Evolutionary conservation across 257 asterid species (phyloP), one percentile per base, ranked within the genome.

Genomic region (Solanum sejunctum): DNA sequence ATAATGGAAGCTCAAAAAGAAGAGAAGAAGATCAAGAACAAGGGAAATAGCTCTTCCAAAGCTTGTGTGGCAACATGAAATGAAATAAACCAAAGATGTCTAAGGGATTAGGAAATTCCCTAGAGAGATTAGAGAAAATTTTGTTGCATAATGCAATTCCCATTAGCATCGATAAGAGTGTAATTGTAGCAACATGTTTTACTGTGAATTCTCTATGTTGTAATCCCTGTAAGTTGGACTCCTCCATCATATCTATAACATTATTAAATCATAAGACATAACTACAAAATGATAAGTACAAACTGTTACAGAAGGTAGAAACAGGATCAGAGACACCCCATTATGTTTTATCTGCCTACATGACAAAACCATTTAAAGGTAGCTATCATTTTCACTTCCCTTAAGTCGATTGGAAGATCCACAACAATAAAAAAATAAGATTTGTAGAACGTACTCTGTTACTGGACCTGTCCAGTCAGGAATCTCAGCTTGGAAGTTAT

Each of bases 391-490:
- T 69, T 64, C 52, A 49, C 81, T 67, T 51, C 69, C 56, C 55
- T 69, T 10, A 83, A 66, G 70, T 78, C 61, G 26, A 78, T 28
- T 26, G 61, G 82, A 78, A 45, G 85, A 83, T 54, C 69, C 58
- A 83, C 8, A 67, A 54, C 2, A 87, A 85, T 81, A 32, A 52
- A 82, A 67, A 66, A 84, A 71, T 64, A n/a, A 47, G 41, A 56
- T 72, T 72, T 64, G 85, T 54, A 86, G 84, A 90, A 92, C 98
- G 64, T 95, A 96, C 99, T 89, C 88, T 71, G 90, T 52, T 51
- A 82, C 56, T 67, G 98, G 95, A 84, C 93, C 93, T 80, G 87
- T 28, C 97, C 97, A 93, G 85, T 88, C 91, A 69, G 98, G 97
- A 86, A 96, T 92, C 49, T 89, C 90, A 54, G 92, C 98, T 92